Evolutionary conservation across 306 rosid genomes (phyloP).

Genomic region (Begonia masoniana): DNA sequence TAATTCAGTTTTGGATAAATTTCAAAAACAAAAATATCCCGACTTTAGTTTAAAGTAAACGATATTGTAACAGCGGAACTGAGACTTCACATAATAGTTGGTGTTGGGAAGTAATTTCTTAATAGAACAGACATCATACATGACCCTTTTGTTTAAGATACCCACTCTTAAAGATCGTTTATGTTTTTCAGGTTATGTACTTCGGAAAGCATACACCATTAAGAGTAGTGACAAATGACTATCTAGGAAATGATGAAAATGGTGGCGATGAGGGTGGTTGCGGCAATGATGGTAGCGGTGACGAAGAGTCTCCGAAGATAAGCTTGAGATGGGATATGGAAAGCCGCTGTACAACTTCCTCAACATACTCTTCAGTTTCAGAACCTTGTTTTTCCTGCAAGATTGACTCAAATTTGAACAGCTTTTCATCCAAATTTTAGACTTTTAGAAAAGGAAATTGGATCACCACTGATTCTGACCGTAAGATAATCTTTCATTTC

Average conservation of each 20-base stretch:
- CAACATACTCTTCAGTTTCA: conserved; percentile 45
- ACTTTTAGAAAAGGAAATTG: conserved; percentile 53
- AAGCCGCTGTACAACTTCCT: conserved; percentile 66
- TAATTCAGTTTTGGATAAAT: no score
- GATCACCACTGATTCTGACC: conserved; percentile 92
- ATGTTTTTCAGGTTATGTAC: conserved; percentile 34
- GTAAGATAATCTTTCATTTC: conserved; percentile 23
- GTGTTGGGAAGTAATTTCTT: no score
- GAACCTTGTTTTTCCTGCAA: conserved; percentile 28
- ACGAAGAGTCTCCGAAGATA: conserved; percentile 56
- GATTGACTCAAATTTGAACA: conserved; percentile 1
- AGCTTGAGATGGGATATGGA: conserved; percentile 88
- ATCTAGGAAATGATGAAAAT: conserved; percentile 19
- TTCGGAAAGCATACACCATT: conserved; percentile 39
- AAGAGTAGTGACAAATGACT: conserved; percentile 45
- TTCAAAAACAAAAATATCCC: no score
- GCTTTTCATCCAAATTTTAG: conserved; percentile 10
- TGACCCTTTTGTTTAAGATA: no score
- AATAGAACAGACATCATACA: no score
- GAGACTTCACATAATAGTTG: no score
- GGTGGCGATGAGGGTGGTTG: no score
- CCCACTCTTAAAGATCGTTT: no score
- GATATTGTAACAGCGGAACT: no score
- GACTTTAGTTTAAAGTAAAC: no score
- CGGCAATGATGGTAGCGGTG: no score